Evolutionary conservation across 352 stramenopile species (phyloP).

Genomic region (Phytophthora pinifolia): DNA sequence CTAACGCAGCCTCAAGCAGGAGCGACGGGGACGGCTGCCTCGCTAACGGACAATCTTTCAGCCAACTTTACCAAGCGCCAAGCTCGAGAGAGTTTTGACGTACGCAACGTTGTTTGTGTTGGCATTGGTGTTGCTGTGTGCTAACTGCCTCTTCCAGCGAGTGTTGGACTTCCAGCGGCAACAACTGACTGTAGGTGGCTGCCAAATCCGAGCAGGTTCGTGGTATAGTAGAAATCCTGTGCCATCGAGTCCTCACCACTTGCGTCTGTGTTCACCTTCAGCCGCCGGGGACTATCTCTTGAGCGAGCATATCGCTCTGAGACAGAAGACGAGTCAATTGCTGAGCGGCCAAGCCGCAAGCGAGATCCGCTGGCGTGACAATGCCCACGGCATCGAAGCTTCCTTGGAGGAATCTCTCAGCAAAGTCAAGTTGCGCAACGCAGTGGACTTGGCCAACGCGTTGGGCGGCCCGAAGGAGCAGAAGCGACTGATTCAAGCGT

Average conservation of each 20-base stretch:
- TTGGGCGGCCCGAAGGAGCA: slow-evolving; percentile 59
- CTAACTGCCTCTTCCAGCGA: slow-evolving; percentile 20
- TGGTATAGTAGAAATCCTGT: neutral
- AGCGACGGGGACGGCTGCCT: slow-evolving; percentile 8
- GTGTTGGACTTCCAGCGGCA: slow-evolving; percentile 48
- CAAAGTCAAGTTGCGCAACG: slow-evolving; percentile 68
- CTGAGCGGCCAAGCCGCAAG: slow-evolving; percentile 18
- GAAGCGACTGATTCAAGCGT: slow-evolving; percentile 56
- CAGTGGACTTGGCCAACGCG: slow-evolving; percentile 62
- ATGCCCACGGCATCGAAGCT: slow-evolving; percentile 25
- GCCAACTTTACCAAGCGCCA: slow-evolving; percentile 44
- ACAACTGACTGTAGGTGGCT: slow-evolving; percentile 33
- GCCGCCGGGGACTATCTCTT: slow-evolving; percentile 42
- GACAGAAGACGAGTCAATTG: slow-evolving; percentile 37
- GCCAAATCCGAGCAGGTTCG: slow-evolving; percentile 41
- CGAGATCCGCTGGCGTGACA: slow-evolving; percentile 19
- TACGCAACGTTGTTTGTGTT: slow-evolving; percentile 5
- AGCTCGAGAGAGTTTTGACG: slow-evolving; percentile 35
- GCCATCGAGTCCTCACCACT: too few species aligned
- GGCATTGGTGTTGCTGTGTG: neutral
- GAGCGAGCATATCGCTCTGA: slow-evolving; percentile 36
- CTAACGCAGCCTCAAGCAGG: slow-evolving; percentile 12
- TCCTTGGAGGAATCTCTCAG: slow-evolving; percentile 65
- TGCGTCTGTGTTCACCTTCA: slow-evolving; percentile 12
- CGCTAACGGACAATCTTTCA: slow-evolving; percentile 31